Conservation (phyloP, 2,329 filamentous ascomycete genomes). For the Cordyceps javanica region DNA sequence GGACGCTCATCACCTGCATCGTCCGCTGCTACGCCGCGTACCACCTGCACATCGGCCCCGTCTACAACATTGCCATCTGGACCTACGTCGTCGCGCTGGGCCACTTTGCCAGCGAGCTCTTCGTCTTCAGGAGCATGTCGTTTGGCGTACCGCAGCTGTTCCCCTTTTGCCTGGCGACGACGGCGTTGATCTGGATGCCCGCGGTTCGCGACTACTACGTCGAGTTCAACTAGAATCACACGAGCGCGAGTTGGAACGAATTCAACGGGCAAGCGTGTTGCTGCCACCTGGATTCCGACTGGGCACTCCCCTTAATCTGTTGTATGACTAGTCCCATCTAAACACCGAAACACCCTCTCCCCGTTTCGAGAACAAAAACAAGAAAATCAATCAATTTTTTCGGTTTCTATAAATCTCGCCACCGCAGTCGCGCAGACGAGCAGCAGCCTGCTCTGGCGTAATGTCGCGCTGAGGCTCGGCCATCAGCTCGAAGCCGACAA, state of each 20-base stretch:
- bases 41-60: slow-evolving; percentile 62
- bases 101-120: slow-evolving; percentile 77
- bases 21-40: slow-evolving; percentile 81
- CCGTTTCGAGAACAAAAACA: not conserved
- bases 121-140: slow-evolving; percentile 69
- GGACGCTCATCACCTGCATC: slow-evolving; percentile 73
- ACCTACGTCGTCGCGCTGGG: slow-evolving; percentile 72
- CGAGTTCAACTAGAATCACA: slow-evolving; percentile 26
- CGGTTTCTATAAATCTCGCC: slow-evolving; percentile 78
- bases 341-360: not conserved
- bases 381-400: slow-evolving; percentile 12
- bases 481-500: slow-evolving; percentile 95
- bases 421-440: slow-evolving; percentile 65
- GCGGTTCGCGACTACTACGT: slow-evolving; percentile 67
- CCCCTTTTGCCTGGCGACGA: slow-evolving; percentile 46
- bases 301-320: not conserved
- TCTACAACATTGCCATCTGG: slow-evolving; percentile 77
- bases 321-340: not conserved
- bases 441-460: slow-evolving; percentile 90
- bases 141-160: slow-evolving; percentile 52
- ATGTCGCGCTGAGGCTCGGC: slow-evolving; percentile 98
- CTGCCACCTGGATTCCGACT: not conserved
- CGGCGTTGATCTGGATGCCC: slow-evolving; percentile 55
- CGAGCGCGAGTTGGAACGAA: not conserved
- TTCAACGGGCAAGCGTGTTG: not conserved